Conservation (phyloP, 345 rosid genomes). For the Noccaea bulbosa region DNA sequence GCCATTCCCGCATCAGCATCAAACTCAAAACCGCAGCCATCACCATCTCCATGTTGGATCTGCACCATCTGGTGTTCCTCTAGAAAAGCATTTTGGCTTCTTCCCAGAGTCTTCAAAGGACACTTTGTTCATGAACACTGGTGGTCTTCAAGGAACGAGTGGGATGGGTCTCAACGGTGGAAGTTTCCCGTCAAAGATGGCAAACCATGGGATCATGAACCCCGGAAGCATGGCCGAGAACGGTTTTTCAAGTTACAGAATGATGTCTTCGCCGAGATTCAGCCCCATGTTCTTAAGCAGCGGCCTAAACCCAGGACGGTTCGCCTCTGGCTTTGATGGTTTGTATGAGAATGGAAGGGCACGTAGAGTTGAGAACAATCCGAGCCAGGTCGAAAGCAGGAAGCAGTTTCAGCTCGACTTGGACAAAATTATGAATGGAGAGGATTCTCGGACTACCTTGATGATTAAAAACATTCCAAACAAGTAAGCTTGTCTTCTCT, state of each 20-base stretch:
- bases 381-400: conserved; percentile 67
- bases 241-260: conserved; percentile 59
- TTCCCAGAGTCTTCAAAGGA: conserved; percentile 74
- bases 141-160: conserved; percentile 54
- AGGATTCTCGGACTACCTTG: conserved; percentile 64
- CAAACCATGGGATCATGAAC: conserved; percentile 54
- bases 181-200: conserved; percentile 44
- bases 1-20: conserved; percentile 52
- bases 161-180: conserved; percentile 45
- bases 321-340: conserved; percentile 56
- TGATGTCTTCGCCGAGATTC: conserved; percentile 77
- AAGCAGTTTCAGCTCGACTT: conserved; percentile 84
- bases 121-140: conserved; percentile 61
- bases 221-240: conserved; percentile 61
- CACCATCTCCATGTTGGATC: conserved; percentile 83
- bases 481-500: conserved; percentile 48
- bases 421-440: conserved; percentile 71
- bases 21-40: conserved; percentile 51
- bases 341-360: conserved; percentile 65
- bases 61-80: conserved; percentile 85
- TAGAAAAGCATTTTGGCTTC: conserved; percentile 80
- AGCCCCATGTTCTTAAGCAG: conserved; percentile 67
- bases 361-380: conserved; percentile 62
- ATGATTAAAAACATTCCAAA: conserved; percentile 74
- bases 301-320: conserved; percentile 58